Percentiles rank a stretch among this genome's conserved stretches.
These are phyloP conservation scores for Oryza australiensis DNA, from an alignment of 176 grass and related monocot genomes.

Conservation along the genomic window DNA sequence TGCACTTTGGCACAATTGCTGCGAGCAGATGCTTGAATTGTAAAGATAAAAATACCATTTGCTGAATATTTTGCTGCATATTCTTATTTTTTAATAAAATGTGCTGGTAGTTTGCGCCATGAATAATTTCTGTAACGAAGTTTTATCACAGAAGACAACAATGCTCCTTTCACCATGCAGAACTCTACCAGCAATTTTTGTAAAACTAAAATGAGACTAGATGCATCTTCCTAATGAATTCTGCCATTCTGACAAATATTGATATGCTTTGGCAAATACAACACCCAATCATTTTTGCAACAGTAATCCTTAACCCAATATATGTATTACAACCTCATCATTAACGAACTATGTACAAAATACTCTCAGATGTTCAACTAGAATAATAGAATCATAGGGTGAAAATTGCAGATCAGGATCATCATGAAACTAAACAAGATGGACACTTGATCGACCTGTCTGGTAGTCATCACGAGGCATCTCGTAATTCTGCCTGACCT, in stretches of 20 bases:
- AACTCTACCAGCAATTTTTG: not conserved
- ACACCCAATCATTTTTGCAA: conserved; percentile 9
- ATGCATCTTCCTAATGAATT: not conserved
- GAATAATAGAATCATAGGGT: not conserved
- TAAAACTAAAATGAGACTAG: not conserved
- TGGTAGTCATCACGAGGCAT: conserved; percentile 44
- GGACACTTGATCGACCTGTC: conserved; percentile 27
- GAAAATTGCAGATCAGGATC: conserved; percentile 1
- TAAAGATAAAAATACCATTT: not conserved
- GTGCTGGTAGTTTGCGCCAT: not conserved
- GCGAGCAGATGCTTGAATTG: not conserved
- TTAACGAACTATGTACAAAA: conserved; percentile 30
- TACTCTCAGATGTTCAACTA: conserved; percentile 3
- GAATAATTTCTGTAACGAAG: not conserved
- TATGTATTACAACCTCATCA: conserved; percentile 27
- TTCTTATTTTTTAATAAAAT: not conserved
- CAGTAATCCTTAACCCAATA: not conserved
- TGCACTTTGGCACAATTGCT: not conserved
- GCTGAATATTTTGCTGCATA: not conserved
- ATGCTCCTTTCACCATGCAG: not conserved
- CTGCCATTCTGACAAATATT: not conserved
- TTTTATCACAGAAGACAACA: not conserved
- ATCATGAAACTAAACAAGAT: not conserved
- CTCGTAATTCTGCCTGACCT: conserved; percentile 77
- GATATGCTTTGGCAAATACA: not conserved